These are phyloP conservation scores for Ascochyta koolunga DNA, from an alignment of 2,329 filamentous ascomycete genomes.

Conservation along the genomic window DNA sequence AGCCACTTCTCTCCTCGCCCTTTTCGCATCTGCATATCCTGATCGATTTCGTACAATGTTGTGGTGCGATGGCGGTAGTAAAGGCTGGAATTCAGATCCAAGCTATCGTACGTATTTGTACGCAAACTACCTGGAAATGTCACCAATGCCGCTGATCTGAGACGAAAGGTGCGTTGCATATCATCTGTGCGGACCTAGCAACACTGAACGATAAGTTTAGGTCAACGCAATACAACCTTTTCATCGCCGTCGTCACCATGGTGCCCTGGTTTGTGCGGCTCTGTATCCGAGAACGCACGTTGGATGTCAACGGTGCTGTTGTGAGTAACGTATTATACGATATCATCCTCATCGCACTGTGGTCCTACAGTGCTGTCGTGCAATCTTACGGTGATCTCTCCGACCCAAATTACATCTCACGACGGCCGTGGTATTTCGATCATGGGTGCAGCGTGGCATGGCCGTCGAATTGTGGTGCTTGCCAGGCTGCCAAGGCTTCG, in stretches of 20 bases:
- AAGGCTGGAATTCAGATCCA: conserved; percentile 29
- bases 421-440: conserved; percentile 29
- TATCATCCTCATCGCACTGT: conserved; percentile 20
- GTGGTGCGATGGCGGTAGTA: conserved; percentile 20
- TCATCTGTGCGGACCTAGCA: too few relatives aligned
- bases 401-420: conserved; percentile 19
- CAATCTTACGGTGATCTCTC: conserved; percentile 23
- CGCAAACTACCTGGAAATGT: conserved; percentile 26
- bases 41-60: conserved; percentile 13
- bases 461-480: conserved; percentile 3
- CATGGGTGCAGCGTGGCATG: conserved; percentile 15
- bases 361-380: conserved; percentile 17
- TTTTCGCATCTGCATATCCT: conserved; percentile 18
- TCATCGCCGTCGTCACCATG: conserved; percentile 15
- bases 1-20: conserved; percentile 10
- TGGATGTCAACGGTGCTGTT: conserved; percentile 16
- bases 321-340: conserved; percentile 26
- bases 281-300: conserved; percentile 9
- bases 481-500: conserved; percentile 8
- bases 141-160: conserved; percentile 26
- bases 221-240: conserved; percentile 17
- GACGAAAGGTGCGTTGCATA: conserved; percentile 18
- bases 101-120: conserved; percentile 22
- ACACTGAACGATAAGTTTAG: background rate
- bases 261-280: conserved; percentile 21